Base-by-base conservation (phyloP, 2,329 filamentous ascomycete species). In the Arthrobotrys megalospora region DNA sequence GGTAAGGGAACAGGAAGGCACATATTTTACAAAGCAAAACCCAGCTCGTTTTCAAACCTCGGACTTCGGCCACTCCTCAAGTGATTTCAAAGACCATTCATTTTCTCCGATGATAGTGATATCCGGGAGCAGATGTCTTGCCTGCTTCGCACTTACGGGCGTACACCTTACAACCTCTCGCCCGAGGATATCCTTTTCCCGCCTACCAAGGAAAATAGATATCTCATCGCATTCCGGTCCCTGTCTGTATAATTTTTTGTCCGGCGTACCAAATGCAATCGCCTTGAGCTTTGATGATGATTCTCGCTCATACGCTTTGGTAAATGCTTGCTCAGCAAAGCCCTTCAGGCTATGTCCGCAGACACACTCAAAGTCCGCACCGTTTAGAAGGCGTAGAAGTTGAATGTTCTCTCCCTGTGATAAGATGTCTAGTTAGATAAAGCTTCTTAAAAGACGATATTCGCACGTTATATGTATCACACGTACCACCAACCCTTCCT, bases 251-350 rank as follows among this genome's bases (percentile, higher is more conserved):
- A 10, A 7, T 16, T 10, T 1, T 45, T 3, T 41, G 38, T 41
- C 6, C 10, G 53, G 32, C 19, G 55, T 28, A n/a, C 55, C 55
- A n/a, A 62, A 45, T 28, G 55, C 55, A 16, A 62, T 62, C 14
- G 55, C 55, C 10, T 45, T 62, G 10, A 62, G 21, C 28, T 32
- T 62, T 43, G 41, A n/a, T 2, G 36, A 47, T 32, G 55, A 3
- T 1, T 28, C 12, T 14, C 16, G 36, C 7, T n/a, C 6, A 16
- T 62, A 62, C 14, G 28, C 1, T 10, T 45, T 62, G 36, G 7
- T 32, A 11, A 62, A 62, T 58, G 52, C 52, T 10, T 19, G 6
- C n/a, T 58, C 32, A 5, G 32, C 55, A 12, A 24, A 1, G 16
- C 11, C 19, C 1, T 16, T 32, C 8, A 28, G 1, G n/a, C 19